Percentiles rank a stretch among this genome's conserved stretches.
These are phyloP conservation scores for Verticillium albo-atrum DNA, from an alignment of 2,329 filamentous ascomycete species.

Conservation along the genomic window DNA sequence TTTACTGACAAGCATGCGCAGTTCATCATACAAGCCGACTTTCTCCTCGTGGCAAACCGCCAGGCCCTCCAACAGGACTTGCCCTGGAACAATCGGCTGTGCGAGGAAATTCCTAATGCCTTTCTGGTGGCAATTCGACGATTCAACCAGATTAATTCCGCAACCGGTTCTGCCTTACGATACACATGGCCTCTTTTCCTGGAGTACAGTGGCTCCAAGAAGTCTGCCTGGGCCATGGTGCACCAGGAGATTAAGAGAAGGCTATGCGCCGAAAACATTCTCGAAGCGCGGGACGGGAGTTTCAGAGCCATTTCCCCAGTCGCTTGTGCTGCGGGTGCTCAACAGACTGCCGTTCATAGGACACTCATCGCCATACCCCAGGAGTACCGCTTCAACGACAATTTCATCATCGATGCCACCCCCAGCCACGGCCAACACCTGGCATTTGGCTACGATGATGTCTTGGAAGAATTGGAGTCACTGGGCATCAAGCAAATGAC, in stretches of 20 bases:
- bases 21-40: slow-evolving; percentile 23
- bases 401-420: not conserved
- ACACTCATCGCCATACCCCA: not conserved
- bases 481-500: not conserved
- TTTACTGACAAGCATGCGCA: slow-evolving; percentile 9
- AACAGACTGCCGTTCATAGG: not conserved
- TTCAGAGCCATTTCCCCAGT: not conserved
- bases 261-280: not conserved
- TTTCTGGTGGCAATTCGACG: slow-evolving; percentile 4
- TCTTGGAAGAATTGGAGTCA: not conserved
- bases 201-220: not conserved
- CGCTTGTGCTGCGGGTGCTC: not conserved
- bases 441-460: slow-evolving; percentile 2
- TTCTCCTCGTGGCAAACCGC: slow-evolving; percentile 16
- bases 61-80: slow-evolving; percentile 13
- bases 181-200: slow-evolving; percentile 1
- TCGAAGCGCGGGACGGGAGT: not conserved
- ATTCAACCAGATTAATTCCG: not conserved
- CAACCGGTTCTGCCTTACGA: not conserved
- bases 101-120: not conserved
- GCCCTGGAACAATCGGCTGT: slow-evolving; percentile 10
- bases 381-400: not conserved
- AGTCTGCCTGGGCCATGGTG: not conserved
- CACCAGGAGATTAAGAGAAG: not conserved
- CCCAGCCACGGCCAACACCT: not conserved